Conservation (phyloP, 768 basidiomycete genomes). For the Auriscalpium microsporum region DNA sequence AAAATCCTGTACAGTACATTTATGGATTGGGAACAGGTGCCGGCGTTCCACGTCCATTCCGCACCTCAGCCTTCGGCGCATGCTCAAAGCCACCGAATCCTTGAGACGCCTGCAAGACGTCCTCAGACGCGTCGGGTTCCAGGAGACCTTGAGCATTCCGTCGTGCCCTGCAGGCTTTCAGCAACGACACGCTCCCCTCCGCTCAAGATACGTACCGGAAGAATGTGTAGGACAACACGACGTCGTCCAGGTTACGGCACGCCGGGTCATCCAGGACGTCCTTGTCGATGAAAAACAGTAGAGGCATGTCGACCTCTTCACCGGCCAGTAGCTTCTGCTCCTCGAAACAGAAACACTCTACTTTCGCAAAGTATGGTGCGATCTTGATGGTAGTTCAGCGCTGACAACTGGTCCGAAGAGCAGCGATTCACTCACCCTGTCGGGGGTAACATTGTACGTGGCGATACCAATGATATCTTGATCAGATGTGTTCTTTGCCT, state of each 20-base stretch:
- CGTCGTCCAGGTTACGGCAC: conserved; percentile 79
- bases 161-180: conserved; percentile 51
- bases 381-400: conserved; percentile 42
- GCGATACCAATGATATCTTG: conserved; percentile 96
- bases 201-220: conserved; percentile 61
- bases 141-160: conserved; percentile 79
- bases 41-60: conserved; percentile 10
- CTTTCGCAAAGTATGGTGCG: conserved; percentile 97
- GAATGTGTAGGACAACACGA: conserved; percentile 95
- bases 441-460: conserved; percentile 98
- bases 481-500: conserved; percentile 75
- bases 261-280: conserved; percentile 91
- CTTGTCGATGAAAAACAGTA: conserved; percentile 98
- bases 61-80: conserved; percentile 25
- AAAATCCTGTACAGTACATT: background rate
- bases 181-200: background rate
- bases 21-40: background rate
- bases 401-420: background rate
- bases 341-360: conserved; percentile 99
- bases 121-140: conserved; percentile 83
- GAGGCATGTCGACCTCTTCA: conserved; percentile 96
- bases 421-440: conserved; percentile 52
- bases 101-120: conserved; percentile 69
- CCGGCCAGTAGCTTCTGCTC: conserved; percentile 91
- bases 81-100: conserved; percentile 64